phyloP scores from a whole-genome alignment of 257 asterid species.

The Solanum lignicaule region DNA sequence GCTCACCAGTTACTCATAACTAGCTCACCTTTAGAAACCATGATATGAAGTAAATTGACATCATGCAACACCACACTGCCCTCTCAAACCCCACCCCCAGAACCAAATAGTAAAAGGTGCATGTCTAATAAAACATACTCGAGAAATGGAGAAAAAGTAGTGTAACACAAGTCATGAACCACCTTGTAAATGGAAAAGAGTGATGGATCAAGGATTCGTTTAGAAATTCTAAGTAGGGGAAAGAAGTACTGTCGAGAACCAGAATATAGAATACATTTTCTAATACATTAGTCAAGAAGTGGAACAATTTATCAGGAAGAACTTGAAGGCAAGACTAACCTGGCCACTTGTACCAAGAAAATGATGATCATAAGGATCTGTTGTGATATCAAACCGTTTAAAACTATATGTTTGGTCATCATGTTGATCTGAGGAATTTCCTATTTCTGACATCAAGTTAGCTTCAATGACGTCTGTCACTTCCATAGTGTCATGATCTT shows the following conservation, averaged over 20 bases:
- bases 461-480: slow-evolving; percentile 43
- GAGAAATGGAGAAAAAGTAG: neutral
- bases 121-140: neutral
- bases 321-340: slow-evolving; percentile 34
- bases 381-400: slow-evolving; percentile 75
- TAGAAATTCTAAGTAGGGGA: neutral
- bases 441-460: slow-evolving; percentile 26
- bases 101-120: neutral
- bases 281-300: neutral
- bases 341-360: slow-evolving; percentile 51
- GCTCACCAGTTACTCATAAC: neutral
- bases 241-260: neutral
- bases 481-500: slow-evolving; percentile 25
- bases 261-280: neutral
- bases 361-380: slow-evolving; percentile 79
- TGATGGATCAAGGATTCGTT: neutral
- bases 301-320: neutral
- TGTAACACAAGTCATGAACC: neutral
- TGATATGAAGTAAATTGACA: neutral
- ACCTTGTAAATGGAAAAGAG: neutral
- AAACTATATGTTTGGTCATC: slow-evolving; percentile 35
- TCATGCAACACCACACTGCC: neutral
- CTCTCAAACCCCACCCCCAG: neutral
- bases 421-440: slow-evolving; percentile 15
- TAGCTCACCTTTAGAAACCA: neutral